Conservation (phyloP, 2,329 filamentous ascomycete species). For the Claviceps purpurea region DNA sequence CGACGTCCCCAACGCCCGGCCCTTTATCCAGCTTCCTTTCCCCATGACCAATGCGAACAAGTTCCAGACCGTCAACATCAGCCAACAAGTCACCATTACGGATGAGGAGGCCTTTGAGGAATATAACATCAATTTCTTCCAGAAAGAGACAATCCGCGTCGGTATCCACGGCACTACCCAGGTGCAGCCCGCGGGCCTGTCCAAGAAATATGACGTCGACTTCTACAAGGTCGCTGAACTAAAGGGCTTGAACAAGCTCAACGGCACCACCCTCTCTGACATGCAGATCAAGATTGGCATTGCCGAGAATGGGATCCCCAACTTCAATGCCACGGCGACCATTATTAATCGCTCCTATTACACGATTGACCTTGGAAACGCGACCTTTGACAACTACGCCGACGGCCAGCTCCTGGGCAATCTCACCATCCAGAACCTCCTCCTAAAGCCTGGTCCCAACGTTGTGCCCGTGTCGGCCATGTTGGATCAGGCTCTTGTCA, state of each 20-base stretch:
- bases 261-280: constrained; percentile 35
- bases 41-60: constrained; percentile 36
- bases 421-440: constrained; percentile 43
- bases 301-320: constrained; percentile 24
- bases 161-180: constrained; percentile 38
- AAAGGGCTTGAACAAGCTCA: constrained; percentile 40
- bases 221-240: constrained; percentile 43
- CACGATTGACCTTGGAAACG: constrained; percentile 53
- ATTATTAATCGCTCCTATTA: constrained; percentile 53
- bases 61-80: constrained; percentile 37
- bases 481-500: constrained; percentile 35
- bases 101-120: constrained; percentile 35
- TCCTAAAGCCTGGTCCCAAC: constrained; percentile 46
- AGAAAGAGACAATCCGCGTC: constrained; percentile 35
- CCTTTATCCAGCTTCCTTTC: constrained; percentile 39
- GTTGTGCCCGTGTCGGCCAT: constrained; percentile 38
- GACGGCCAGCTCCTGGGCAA: constrained; percentile 38
- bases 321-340: constrained; percentile 45
- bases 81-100: constrained; percentile 31
- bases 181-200: constrained; percentile 36
- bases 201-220: constrained; percentile 32
- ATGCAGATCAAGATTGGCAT: constrained; percentile 7
- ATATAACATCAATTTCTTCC: constrained; percentile 42
- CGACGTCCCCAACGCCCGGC: constrained; percentile 29
- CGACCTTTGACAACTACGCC: constrained; percentile 46